Base-by-base conservation (phyloP, 208 protist species). In the Acanthamoeba polyphaga region DNA sequence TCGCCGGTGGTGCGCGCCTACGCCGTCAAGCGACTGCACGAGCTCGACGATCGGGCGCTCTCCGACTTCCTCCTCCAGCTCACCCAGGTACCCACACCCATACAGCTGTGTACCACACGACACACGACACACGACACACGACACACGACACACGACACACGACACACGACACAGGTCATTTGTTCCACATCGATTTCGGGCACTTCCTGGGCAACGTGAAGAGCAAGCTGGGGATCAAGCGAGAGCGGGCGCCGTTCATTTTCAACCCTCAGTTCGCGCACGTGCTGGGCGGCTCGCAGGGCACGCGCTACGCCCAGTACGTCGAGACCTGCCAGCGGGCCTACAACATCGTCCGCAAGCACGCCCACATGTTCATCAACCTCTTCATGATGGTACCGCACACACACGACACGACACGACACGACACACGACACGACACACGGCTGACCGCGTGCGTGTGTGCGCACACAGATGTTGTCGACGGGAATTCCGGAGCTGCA, bases 131-230 rank as follows among this genome's bases (percentile, higher is more conserved):
- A 49, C 43, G 38, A 3, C 38, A 9, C 43, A 46, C 43, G 43
- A 5, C 43, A 46, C 43, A 46, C 43, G 13, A 4, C 8, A 4
- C 43, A 5, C 8, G 43, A 46, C 43, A 46, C 43, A 46, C 43
- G 38, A 46, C 10, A 95, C 91, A 19, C 95, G n/a, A 96, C 38
- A 51, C 46, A 29, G 98, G 98, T 5, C 96, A 97, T 46, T 58
- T 98, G 6, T 98, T 98, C 92, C 98, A 98, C 87, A 99, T 99
- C 89, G 98, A 99, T 78, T 99, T 99, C 96, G 98, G 97, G 49
- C 98, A 99, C 95, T 98, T 99, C 80, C 89, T 99, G 29, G 98
- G 98, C 24, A 98, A 99, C 94, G 95, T 95, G 82, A 76, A 96
- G 88, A 32, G 74, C 70, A 13, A 92, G 94, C 58, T 96, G 94